These are phyloP conservation scores for Lepidium africanum DNA, from an alignment of 345 rosid species.

Conservation along the genomic window DNA sequence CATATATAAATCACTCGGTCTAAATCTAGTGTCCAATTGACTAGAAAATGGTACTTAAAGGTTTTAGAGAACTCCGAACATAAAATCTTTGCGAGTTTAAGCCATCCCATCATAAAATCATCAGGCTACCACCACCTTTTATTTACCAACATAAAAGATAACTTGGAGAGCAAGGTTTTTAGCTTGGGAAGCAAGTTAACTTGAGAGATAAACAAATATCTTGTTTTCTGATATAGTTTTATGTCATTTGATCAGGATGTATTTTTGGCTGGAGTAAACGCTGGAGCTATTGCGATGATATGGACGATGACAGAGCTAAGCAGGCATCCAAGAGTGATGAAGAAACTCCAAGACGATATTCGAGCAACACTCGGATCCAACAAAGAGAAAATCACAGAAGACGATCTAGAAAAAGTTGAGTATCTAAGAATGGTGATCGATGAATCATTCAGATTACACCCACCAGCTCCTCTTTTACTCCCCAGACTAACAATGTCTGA, in stretches of 20 bases:
- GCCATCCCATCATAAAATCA: no score
- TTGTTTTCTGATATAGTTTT: neutral
- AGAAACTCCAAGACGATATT: slow-evolving; percentile 46
- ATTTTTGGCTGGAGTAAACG: slow-evolving; percentile 47
- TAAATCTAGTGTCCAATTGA: no score
- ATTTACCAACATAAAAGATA: neutral
- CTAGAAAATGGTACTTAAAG: no score
- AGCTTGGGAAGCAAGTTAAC: neutral
- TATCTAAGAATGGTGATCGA: slow-evolving; percentile 17
- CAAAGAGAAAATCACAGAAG: slow-evolving; percentile 26
- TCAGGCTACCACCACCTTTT: no score
- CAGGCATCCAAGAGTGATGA: slow-evolving; percentile 43
- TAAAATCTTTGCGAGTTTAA: no score
- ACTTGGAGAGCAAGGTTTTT: neutral
- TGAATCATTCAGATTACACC: slow-evolving; percentile 26
- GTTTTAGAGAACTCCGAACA: no score
- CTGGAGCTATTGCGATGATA: slow-evolving; percentile 30
- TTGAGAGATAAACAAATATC: neutral
- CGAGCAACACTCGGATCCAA: slow-evolving; percentile 28
- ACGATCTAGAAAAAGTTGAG: slow-evolving; percentile 22
- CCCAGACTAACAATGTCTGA: slow-evolving; percentile 28
- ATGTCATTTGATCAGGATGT: slow-evolving; percentile 27
- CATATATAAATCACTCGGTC: no score
- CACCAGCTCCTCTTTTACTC: slow-evolving; percentile 25
- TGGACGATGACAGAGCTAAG: slow-evolving; percentile 64